These are phyloP conservation scores for Citrus sp. DNA, from an alignment of 345 rosid species.

Conservation along the genomic window DNA sequence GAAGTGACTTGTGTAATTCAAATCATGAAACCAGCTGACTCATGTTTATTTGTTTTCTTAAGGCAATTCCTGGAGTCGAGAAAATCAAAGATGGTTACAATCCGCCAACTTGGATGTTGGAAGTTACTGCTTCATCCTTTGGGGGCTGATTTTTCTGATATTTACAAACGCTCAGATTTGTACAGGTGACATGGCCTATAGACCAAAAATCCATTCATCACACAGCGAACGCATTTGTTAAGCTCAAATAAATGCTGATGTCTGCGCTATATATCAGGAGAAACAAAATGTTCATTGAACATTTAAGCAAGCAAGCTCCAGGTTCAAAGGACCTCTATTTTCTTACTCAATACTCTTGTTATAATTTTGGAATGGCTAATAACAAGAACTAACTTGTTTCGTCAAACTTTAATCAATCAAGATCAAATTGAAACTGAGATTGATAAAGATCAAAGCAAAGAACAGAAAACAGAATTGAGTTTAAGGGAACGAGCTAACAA, in stretches of 20 bases:
- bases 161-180: constrained; percentile 57
- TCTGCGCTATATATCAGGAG: constrained; percentile 35
- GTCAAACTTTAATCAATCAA: no score
- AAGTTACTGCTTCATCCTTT: constrained; percentile 47
- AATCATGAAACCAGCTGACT: background rate
- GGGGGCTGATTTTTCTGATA: constrained; percentile 52
- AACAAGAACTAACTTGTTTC: no score
- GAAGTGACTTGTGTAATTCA: background rate
- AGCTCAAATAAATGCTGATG: no score
- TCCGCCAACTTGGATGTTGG: constrained; percentile 92
- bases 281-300: constrained; percentile 60
- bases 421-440: no score
- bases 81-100: constrained; percentile 73
- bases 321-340: constrained; percentile 60
- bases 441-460: no score
- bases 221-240: background rate
- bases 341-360: constrained; percentile 11
- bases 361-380: no score
- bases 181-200: constrained; percentile 26
- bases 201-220: background rate
- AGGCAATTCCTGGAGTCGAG: constrained; percentile 55
- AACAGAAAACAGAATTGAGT: no score
- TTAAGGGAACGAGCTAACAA: no score
- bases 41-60: background rate
- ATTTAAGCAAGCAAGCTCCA: constrained; percentile 52